Conservation (phyloP, 768 basidiomycete species). For the Chalciporus pseudorubinellus region DNA sequence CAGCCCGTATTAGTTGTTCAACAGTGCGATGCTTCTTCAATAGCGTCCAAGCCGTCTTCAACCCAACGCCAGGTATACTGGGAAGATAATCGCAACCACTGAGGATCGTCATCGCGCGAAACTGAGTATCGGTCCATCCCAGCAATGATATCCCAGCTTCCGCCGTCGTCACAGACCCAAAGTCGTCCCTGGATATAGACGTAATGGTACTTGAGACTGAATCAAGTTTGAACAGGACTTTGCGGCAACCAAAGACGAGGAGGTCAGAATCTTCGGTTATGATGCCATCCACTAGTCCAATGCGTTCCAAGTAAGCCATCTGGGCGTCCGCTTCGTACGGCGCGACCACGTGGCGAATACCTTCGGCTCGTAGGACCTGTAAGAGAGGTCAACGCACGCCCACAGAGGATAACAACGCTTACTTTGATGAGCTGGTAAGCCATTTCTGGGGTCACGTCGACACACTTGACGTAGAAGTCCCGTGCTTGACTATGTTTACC, state of each 20-base stretch:
- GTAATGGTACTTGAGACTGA: constrained; percentile 58
- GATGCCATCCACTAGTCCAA: constrained; percentile 82
- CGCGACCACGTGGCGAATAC: constrained; percentile 83
- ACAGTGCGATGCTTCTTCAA: constrained; percentile 83
- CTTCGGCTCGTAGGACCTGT: constrained; percentile 83
- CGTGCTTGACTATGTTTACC: constrained; percentile 80
- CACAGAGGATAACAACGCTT: neutral
- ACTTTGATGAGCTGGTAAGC: constrained; percentile 98
- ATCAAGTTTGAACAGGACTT: constrained; percentile 94
- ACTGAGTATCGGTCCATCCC: constrained; percentile 89
- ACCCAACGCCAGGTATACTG: constrained; percentile 85
- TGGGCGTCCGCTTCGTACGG: constrained; percentile 99
- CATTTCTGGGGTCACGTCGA: constrained; percentile 97
- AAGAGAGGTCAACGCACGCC: constrained; percentile 5
- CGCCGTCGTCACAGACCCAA: constrained; percentile 52
- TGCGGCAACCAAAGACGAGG: constrained; percentile 93
- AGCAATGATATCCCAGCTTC: constrained; percentile 68
- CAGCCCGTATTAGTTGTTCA: constrained; percentile 73
- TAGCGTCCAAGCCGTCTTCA: constrained; percentile 88
- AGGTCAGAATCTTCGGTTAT: constrained; percentile 98
- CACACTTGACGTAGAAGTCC: constrained; percentile 84
- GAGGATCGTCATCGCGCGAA: constrained; percentile 90
- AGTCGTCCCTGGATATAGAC: constrained; percentile 64
- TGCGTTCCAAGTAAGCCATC: constrained; percentile 84
- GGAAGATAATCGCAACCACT: constrained; percentile 92